Evolutionary conservation across 441 rosid genomes (phyloP).

Genomic region (Arabidopsis lyrata): DNA sequence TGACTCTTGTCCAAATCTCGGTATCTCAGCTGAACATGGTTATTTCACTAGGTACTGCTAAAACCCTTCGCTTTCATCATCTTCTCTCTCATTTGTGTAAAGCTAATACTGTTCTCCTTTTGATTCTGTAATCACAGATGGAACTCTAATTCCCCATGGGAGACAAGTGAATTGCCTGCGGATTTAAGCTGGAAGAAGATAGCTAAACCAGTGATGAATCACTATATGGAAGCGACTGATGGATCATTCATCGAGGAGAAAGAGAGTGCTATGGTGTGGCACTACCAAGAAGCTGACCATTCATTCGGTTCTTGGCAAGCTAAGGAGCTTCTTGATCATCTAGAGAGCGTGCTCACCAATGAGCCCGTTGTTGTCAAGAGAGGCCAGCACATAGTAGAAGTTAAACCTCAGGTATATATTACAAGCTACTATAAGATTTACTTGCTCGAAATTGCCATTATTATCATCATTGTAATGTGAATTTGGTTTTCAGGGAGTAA

Average conservation of each 20-base stretch:
- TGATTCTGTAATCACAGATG: constrained; percentile 51
- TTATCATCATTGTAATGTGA: constrained; percentile 25
- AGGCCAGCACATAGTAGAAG: constrained; percentile 81
- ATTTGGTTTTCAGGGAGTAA: constrained; percentile 57
- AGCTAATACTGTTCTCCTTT: constrained; percentile 7
- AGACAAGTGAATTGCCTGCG: constrained; percentile 46
- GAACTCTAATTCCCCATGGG: constrained; percentile 65
- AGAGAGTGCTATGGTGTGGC: constrained; percentile 88
- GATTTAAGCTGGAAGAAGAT: constrained; percentile 69
- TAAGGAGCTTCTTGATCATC: constrained; percentile 83
- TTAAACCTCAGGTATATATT: constrained; percentile 77
- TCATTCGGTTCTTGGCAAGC: constrained; percentile 75
- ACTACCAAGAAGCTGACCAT: constrained; percentile 72
- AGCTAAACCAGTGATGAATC: constrained; percentile 78
- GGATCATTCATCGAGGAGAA: constrained; percentile 79
- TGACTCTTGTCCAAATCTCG: constrained; percentile 62
- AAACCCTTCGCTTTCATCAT: constrained; percentile 3
- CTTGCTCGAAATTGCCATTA: background rate
- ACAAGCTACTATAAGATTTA: background rate
- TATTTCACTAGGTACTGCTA: constrained; percentile 67
- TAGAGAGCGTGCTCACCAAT: constrained; percentile 77
- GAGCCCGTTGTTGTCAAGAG: constrained; percentile 88
- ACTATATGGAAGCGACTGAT: constrained; percentile 76
- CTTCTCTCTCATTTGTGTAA: constrained; percentile 2
- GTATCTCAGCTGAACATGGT: constrained; percentile 87